Evolutionary conservation across 805 yeast genomes (phyloP).

Genomic region (Millerozyma acaciae): DNA sequence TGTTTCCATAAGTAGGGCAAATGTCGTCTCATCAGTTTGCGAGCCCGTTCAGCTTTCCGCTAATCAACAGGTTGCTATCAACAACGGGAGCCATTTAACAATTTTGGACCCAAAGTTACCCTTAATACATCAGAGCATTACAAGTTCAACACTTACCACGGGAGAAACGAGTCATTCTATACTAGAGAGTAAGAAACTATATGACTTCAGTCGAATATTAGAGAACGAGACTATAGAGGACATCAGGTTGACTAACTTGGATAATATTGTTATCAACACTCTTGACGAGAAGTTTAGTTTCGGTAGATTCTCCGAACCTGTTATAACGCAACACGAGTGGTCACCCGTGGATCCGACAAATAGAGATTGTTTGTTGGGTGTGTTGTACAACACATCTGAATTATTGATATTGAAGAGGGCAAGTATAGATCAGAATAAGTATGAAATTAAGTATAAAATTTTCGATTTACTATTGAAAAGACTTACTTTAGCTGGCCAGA

Average conservation of each 20-base stretch:
- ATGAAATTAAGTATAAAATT: constrained; percentile 20
- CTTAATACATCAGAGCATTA: constrained; percentile 22
- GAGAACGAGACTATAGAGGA: constrained; percentile 23
- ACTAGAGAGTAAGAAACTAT: constrained; percentile 24
- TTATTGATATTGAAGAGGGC: constrained; percentile 28
- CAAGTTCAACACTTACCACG: constrained; percentile 1
- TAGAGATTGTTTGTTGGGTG: constrained; percentile 29
- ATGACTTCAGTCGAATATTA: constrained; percentile 20
- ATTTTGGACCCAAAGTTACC: constrained; percentile 39
- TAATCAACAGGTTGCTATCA: constrained; percentile 34
- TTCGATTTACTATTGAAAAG: constrained; percentile 24
- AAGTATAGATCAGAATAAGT: constrained; percentile 19
- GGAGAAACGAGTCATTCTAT: constrained; percentile 5
- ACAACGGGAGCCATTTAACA: constrained; percentile 28
- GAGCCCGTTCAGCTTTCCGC: constrained; percentile 34
- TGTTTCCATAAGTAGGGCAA: constrained; percentile 12
- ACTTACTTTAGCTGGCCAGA: constrained; percentile 14
- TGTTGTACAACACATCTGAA: constrained; percentile 37
- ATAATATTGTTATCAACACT: constrained; percentile 20
- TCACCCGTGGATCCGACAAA: constrained; percentile 19
- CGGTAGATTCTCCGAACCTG: constrained; percentile 28
- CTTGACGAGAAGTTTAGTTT: constrained; percentile 27
- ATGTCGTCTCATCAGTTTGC: constrained; percentile 10
- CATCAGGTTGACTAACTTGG: constrained; percentile 28
- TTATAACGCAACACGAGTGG: constrained; percentile 35